Conservation (phyloP, 1,284 basidiomycete species). For the Pseudozyma thailandica region DNA sequence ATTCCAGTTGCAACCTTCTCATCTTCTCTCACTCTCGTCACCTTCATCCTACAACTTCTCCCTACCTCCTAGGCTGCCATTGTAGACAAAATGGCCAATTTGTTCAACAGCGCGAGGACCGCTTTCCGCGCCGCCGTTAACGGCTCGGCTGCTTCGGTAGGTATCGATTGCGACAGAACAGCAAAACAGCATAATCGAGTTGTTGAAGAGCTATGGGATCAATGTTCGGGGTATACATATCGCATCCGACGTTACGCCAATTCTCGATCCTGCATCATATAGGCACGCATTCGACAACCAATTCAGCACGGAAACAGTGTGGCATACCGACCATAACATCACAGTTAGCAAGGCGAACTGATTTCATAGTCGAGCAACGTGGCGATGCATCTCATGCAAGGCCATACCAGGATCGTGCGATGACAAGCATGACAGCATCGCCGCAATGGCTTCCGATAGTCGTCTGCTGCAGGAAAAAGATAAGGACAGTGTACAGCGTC, state of each 20-base stretch:
- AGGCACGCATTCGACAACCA: no score
- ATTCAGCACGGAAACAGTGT: no score
- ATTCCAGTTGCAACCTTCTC: slow-evolving; percentile 1
- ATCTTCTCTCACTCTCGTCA: slow-evolving; percentile 6
- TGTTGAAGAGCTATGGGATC: background rate
- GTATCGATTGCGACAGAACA: slow-evolving; percentile 24
- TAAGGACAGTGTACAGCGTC: background rate
- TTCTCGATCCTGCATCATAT: no score
- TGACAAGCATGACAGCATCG: no score
- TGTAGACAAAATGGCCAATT: slow-evolving; percentile 38
- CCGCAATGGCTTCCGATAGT: no score
- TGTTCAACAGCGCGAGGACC: slow-evolving; percentile 52
- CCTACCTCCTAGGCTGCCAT: slow-evolving; percentile 12
- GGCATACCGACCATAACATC: no score
- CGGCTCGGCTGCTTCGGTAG: slow-evolving; percentile 52
- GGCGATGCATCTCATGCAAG: no score
- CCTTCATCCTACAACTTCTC: slow-evolving; percentile 1
- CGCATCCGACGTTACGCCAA: background rate
- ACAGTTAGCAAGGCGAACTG: no score
- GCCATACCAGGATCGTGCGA: no score
- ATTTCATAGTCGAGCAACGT: no score
- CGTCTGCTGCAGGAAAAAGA: background rate
- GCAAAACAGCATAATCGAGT: background rate
- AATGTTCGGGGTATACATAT: slow-evolving; percentile 1
- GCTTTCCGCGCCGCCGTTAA: slow-evolving; percentile 52